Conservation (phyloP, 495 filamentous ascomycete species). For the Aspergillus nidulans region DNA sequence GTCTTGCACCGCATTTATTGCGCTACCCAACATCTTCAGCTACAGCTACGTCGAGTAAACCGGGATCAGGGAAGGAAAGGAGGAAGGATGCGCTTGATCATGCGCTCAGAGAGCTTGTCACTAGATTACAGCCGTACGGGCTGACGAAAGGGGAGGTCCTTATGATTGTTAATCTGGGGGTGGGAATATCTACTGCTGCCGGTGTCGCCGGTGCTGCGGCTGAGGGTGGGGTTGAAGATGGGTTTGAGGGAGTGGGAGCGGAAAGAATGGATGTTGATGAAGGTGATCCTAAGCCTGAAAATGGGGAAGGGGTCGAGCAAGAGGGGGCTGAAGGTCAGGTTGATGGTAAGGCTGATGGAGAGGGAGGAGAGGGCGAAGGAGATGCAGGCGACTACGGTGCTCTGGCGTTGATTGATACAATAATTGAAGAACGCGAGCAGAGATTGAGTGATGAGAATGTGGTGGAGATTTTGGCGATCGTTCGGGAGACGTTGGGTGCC, state of each 20-base stretch:
- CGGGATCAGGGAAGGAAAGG: conserved; percentile 12
- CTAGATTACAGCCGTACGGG: conserved; percentile 40
- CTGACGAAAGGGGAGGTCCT: conserved; percentile 60
- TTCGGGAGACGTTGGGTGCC: conserved; percentile 30
- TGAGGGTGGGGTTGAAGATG: conserved; percentile 7
- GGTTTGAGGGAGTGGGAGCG: conserved; percentile 8
- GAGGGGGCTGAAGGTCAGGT: conserved; percentile 23
- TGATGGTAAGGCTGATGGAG: conserved; percentile 16
- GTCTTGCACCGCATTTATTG: conserved; percentile 37
- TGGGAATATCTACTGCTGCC: conserved; percentile 22
- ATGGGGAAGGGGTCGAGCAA: conserved; percentile 1
- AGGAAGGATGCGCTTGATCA: conserved; percentile 30
- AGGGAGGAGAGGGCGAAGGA: conserved; percentile 18
- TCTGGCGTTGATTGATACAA: conserved; percentile 35
- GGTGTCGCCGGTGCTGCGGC: neutral
- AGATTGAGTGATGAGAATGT: conserved; percentile 37
- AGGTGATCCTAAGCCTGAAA: neutral
- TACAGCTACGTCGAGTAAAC: conserved; percentile 20
- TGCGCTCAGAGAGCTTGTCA: conserved; percentile 38
- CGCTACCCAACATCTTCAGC: conserved; percentile 29
- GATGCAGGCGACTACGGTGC: conserved; percentile 35
- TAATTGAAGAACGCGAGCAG: conserved; percentile 44
- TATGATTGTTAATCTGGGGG: conserved; percentile 58
- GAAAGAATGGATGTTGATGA: conserved; percentile 19
- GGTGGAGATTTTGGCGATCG: conserved; percentile 28